Conservation (phyloP, 257 asterid species). For the Paulownia fortunei region DNA sequence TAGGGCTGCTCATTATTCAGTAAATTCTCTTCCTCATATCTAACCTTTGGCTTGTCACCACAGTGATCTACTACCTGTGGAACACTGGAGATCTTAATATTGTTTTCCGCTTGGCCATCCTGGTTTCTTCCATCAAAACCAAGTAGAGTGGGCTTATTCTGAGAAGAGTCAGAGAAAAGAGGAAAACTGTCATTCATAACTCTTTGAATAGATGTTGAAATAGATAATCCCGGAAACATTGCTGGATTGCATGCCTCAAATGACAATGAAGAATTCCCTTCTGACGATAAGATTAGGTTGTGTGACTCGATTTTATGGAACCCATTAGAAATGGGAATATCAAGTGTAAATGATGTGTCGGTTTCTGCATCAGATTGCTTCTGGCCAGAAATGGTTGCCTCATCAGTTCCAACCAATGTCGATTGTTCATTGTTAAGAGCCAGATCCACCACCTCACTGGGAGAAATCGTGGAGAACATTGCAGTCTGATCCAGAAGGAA, state of each 20-base stretch:
- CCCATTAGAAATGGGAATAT: constrained; percentile 60
- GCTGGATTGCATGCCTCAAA: constrained; percentile 55
- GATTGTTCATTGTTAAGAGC: constrained; percentile 39
- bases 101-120: constrained; percentile 40
- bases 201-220: constrained; percentile 64
- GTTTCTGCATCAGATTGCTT: constrained; percentile 41
- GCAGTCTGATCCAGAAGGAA: constrained; percentile 84
- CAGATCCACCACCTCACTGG: constrained; percentile 49
- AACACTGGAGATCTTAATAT: constrained; percentile 44
- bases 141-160: constrained; percentile 36
- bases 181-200: constrained; percentile 80
- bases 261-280: constrained; percentile 49
- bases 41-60: constrained; percentile 37
- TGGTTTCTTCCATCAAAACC: constrained; percentile 37
- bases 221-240: constrained; percentile 65
- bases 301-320: constrained; percentile 41
- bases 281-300: constrained; percentile 31
- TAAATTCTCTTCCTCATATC: constrained; percentile 46
- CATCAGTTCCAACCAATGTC: constrained; percentile 31
- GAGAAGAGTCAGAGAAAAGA: constrained; percentile 47
- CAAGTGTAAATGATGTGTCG: constrained; percentile 35
- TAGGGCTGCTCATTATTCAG: constrained; percentile 34
- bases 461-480: constrained; percentile 82
- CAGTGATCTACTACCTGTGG: constrained; percentile 36
- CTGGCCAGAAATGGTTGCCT: constrained; percentile 36